A percentile compares a stretch with the other conserved stretches of the same genome.
These are phyloP conservation scores for Penicillium cosmopolitanum DNA, from an alignment of 495 filamentous ascomycete genomes.

Conservation along the genomic window DNA sequence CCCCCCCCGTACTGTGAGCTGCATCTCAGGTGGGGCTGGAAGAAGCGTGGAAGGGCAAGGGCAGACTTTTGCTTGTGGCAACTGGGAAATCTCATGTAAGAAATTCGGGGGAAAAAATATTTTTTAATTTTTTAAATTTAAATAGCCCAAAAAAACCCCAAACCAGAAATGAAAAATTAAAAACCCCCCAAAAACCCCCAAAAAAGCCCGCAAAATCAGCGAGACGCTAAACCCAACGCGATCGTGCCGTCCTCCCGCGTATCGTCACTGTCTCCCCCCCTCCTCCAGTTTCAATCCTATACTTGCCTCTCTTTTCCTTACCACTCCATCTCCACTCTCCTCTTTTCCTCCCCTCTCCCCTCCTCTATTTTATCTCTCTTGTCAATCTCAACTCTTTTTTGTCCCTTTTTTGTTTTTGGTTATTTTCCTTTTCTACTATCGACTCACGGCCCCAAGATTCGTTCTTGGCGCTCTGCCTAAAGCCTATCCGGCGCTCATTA, in stretches of 20 bases:
- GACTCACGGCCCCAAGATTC: not conserved
- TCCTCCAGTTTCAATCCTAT: slow-evolving; percentile 11
- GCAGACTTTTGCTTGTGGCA: slow-evolving; percentile 8
- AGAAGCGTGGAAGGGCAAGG: slow-evolving; percentile 17
- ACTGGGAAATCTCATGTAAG: slow-evolving; percentile 8
- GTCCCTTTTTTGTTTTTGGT: slow-evolving; percentile 13
- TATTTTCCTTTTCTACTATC: slow-evolving; percentile 3
- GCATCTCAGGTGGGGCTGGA: slow-evolving; percentile 22
- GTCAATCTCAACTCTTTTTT: slow-evolving; percentile 19
- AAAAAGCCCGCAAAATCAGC: slow-evolving; percentile 8
- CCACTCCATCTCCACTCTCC: slow-evolving; percentile 23
- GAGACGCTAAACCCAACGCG: slow-evolving; percentile 28
- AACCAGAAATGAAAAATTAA: slow-evolving; percentile 8
- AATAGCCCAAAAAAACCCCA: slow-evolving; percentile 5
- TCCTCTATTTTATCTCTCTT: slow-evolving; percentile 2
- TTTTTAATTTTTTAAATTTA: slow-evolving; percentile 7
- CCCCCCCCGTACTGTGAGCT: slow-evolving; percentile 15
- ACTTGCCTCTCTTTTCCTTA: slow-evolving; percentile 15
- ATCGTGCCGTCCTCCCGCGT: slow-evolving; percentile 30
- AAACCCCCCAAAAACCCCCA: slow-evolving; percentile 12
- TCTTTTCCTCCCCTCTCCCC: slow-evolving; percentile 24
- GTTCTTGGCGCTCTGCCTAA: slow-evolving; percentile 28
- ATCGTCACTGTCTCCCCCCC: slow-evolving; percentile 28
- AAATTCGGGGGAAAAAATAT: not conserved
- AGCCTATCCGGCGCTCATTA: slow-evolving; percentile 31